Evolutionary conservation across 805 yeast genomes (phyloP).

Genomic region (Myxozyma neglecta): DNA sequence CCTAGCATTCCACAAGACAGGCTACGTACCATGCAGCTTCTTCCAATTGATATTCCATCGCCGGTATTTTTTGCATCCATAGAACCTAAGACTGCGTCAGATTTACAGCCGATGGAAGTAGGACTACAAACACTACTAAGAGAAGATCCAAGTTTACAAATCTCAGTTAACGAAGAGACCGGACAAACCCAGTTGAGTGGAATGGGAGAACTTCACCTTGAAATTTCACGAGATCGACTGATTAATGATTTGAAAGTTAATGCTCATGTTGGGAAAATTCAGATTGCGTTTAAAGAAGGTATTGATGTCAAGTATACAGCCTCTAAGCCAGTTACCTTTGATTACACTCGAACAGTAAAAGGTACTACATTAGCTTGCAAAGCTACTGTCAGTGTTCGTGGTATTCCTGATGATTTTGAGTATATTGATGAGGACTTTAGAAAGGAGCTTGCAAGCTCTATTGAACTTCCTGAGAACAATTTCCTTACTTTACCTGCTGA

Average conservation of each 20-base stretch:
- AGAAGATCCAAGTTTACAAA: conserved; percentile 86
- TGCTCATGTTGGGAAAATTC: conserved; percentile 76
- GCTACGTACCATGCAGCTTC: conserved; percentile 41
- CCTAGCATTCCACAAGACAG: not conserved
- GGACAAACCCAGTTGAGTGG: conserved; percentile 90
- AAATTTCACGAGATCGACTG: conserved; percentile 77
- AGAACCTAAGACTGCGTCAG: conserved; percentile 83
- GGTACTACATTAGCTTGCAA: conserved; percentile 37
- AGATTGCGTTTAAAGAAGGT: conserved; percentile 87
- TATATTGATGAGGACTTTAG: conserved; percentile 44
- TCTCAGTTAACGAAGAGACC: conserved; percentile 71
- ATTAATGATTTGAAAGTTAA: conserved; percentile 80
- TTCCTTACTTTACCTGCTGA: conserved; percentile 12
- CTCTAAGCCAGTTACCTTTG: conserved; percentile 34
- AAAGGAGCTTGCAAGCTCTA: conserved; percentile 41
- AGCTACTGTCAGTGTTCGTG: conserved; percentile 36
- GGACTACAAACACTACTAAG: conserved; percentile 65
- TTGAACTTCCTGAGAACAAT: conserved; percentile 22
- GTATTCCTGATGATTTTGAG: conserved; percentile 38
- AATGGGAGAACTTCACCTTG: conserved; percentile 96
- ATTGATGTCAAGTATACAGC: conserved; percentile 33
- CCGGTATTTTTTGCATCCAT: conserved; percentile 86
- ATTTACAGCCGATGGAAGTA: conserved; percentile 67
- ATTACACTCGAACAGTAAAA: conserved; percentile 32
- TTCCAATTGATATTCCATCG: conserved; percentile 84